phyloP scores from a whole-genome alignment of 345 rosid genomes.

The Populus deltoides region DNA sequence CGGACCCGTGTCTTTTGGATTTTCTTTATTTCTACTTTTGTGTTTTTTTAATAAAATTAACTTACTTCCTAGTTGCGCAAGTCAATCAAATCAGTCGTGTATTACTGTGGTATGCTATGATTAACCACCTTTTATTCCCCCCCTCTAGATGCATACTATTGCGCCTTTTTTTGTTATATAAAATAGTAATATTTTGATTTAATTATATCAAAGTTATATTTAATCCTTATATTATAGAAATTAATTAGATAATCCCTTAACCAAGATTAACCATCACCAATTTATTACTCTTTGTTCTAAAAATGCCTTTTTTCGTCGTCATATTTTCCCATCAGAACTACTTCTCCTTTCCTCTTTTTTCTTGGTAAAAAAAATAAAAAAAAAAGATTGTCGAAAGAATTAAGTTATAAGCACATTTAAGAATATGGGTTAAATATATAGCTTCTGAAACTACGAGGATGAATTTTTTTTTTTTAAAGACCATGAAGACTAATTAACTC shows the following conservation, averaged over 20 bases:
- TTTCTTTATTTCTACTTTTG: neutral
- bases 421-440: neutral
- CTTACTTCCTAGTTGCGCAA: neutral
- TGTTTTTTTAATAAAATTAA: neutral
- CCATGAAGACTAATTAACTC: neutral
- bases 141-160: conserved; percentile 2
- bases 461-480: neutral
- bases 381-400: no score
- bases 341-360: no score
- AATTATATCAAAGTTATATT: neutral
- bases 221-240: no score
- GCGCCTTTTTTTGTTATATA: neutral
- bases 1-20: conserved; percentile 7
- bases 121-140: neutral
- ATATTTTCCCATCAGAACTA: no score
- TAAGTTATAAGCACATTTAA: no score
- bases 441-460: neutral
- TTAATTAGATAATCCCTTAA: no score
- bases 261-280: no score
- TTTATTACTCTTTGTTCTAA: no score
- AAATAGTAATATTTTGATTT: neutral
- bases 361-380: no score
- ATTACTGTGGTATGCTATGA: neutral
- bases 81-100: neutral
- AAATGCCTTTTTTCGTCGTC: no score